Conservation (phyloP, 2,329 filamentous ascomycete species). For the Teratosphaeria nubilosa region DNA sequence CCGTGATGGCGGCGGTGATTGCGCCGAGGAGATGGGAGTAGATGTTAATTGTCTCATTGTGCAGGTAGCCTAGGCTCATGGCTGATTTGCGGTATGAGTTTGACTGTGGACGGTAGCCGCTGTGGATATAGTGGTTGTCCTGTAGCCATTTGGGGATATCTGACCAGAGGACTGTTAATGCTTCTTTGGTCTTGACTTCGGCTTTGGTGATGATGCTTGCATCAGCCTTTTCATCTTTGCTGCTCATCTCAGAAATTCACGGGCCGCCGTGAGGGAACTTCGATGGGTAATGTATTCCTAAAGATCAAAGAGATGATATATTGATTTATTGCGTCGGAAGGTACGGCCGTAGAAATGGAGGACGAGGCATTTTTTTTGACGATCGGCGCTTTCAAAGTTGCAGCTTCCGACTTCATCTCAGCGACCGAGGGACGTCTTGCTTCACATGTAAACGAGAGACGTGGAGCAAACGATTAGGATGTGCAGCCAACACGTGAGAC, state of each 20-base stretch:
- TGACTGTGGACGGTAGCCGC: slow-evolving; percentile 54
- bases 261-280: neutral
- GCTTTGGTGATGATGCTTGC: neutral
- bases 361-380: neutral
- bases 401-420: neutral
- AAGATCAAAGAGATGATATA: neutral
- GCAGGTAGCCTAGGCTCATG: slow-evolving; percentile 50
- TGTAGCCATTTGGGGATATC: slow-evolving; percentile 37
- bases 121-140: slow-evolving; percentile 61
- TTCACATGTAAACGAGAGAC: too few relatives aligned
- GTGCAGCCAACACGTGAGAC: neutral
- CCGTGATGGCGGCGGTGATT: slow-evolving; percentile 44
- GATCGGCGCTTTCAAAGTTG: neutral
- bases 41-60: slow-evolving; percentile 64
- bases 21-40: slow-evolving; percentile 63
- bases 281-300: neutral
- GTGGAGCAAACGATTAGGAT: too few relatives aligned
- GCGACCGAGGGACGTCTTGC: neutral
- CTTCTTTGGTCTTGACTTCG: slow-evolving; percentile 23
- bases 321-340: neutral
- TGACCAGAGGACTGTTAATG: slow-evolving; percentile 36
- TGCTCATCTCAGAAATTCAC: neutral
- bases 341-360: neutral
- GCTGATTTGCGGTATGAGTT: slow-evolving; percentile 51
- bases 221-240: neutral